Conservation (phyloP, 805 yeast genomes). For the Candida peoriensis region DNA sequence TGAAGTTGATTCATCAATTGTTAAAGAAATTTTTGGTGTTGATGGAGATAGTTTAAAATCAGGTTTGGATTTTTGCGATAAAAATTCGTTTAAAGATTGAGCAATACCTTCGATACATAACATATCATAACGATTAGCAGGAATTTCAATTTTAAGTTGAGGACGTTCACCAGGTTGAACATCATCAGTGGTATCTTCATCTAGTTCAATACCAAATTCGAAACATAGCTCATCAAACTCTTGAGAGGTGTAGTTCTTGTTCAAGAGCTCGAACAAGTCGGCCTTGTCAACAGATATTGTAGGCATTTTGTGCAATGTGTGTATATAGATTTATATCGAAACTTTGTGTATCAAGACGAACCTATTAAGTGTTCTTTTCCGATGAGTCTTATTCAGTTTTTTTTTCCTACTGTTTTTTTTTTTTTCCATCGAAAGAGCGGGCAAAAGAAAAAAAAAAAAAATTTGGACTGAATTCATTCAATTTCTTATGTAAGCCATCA, state of each 20-base stretch:
- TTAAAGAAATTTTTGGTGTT: conserved; percentile 56
- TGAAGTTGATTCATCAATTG: conserved; percentile 70
- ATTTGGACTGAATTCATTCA: background rate
- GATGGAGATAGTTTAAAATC: conserved; percentile 57
- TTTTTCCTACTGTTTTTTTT: too few relatives aligned
- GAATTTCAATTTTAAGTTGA: conserved; percentile 93
- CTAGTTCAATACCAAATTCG: conserved; percentile 95
- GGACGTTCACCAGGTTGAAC: conserved; percentile 84
- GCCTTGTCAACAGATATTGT: conserved; percentile 93
- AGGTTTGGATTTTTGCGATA: conserved; percentile 67
- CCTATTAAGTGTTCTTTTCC: too few relatives aligned
- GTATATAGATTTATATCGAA: too few relatives aligned
- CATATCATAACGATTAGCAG: conserved; percentile 98
- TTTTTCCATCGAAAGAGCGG: background rate
- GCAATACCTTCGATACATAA: conserved; percentile 98
- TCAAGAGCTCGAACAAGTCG: conserved; percentile 82
- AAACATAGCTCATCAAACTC: conserved; percentile 97
- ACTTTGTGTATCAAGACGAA: too few relatives aligned
- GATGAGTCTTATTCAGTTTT: too few relatives aligned
- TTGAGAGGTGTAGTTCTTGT: conserved; percentile 64
- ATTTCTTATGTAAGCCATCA: background rate
- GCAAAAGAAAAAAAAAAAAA: background rate
- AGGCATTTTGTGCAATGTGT: conserved; percentile 77
- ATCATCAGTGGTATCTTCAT: conserved; percentile 87
- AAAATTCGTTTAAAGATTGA: conserved; percentile 85